These are phyloP conservation scores for Hamamelis virginiana DNA, from an alignment of 164 flowering plant species.

Conservation along the genomic window DNA sequence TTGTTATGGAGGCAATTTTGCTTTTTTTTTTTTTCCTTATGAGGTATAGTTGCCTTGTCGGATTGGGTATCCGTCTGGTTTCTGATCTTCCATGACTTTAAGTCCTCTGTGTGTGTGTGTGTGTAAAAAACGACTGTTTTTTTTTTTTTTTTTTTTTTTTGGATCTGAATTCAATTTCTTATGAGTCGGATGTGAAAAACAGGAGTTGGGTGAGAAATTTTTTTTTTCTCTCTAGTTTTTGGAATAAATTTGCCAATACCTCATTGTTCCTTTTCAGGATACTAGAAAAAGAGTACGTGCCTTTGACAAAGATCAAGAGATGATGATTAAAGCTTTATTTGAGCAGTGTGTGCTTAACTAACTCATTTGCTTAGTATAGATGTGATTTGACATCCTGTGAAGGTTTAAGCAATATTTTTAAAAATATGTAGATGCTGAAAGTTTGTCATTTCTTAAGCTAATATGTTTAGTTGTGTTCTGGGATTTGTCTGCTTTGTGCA, in stretches of 20 bases:
- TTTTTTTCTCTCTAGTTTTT: neutral
- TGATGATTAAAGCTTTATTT: constrained; percentile 55
- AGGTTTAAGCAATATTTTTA: neutral
- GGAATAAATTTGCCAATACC: constrained; percentile 4
- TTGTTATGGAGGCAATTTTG: too few relatives aligned
- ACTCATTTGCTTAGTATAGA: neutral
- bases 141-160: too few relatives aligned
- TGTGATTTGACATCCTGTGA: neutral
- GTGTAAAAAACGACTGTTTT: too few relatives aligned
- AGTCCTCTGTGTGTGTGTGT: too few relatives aligned
- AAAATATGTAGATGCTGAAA: neutral
- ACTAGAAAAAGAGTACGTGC: constrained; percentile 67
- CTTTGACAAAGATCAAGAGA: constrained; percentile 69
- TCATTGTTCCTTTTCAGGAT: constrained; percentile 27
- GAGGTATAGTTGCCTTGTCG: too few relatives aligned
- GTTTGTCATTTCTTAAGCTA: neutral
- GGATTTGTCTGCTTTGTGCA: constrained; percentile 25
- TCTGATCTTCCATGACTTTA: too few relatives aligned
- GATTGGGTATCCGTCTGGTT: too few relatives aligned
- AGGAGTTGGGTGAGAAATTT: too few relatives aligned
- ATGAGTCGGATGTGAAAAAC: too few relatives aligned
- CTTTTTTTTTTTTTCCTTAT: too few relatives aligned
- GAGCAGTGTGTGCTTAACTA: constrained; percentile 62
- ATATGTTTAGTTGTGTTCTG: neutral
- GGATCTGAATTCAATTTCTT: too few relatives aligned